Conservation (phyloP, 2,329 filamentous ascomycete species). For the Xylaria sp. region DNA sequence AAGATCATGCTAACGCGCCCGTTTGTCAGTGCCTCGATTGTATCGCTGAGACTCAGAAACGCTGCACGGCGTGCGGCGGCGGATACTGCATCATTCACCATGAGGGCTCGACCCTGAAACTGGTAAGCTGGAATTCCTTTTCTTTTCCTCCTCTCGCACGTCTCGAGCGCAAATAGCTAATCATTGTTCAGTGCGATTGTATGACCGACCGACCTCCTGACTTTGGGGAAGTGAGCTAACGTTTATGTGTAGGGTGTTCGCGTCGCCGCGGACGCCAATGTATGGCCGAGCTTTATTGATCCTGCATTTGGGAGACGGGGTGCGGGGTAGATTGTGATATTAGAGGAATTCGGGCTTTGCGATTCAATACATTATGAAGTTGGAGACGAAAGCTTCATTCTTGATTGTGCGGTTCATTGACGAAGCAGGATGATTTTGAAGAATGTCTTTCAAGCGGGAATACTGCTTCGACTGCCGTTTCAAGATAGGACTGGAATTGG, state of each 20-base stretch:
- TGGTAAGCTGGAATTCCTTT: slow-evolving; percentile 52
- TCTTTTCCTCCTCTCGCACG: neutral
- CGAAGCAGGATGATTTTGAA: neutral
- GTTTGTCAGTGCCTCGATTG: slow-evolving; percentile 82
- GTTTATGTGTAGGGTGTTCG: slow-evolving; percentile 50
- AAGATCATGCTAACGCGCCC: slow-evolving; percentile 10
- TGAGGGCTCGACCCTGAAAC: slow-evolving; percentile 76
- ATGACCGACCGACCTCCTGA: slow-evolving; percentile 38
- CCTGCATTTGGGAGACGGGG: neutral
- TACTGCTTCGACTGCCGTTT: neutral
- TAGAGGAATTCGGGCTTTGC: neutral
- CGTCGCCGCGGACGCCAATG: slow-evolving; percentile 49
- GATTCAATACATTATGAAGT: neutral
- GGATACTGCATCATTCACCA: slow-evolving; percentile 88
- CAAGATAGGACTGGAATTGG: neutral
- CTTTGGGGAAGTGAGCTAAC: slow-evolving; percentile 32
- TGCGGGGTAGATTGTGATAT: neutral
- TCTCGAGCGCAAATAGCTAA: slow-evolving; percentile 44
- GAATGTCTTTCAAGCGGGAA: neutral
- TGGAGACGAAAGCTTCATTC: neutral
- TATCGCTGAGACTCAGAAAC: slow-evolving; percentile 74
- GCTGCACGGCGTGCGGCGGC: slow-evolving; percentile 76
- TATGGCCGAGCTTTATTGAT: slow-evolving; percentile 35
- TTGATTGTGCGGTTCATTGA: neutral
- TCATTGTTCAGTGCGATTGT: slow-evolving; percentile 58